These are phyloP conservation scores for Rhizophora mangle DNA, from an alignment of 345 rosid genomes.

Conservation along the genomic window DNA sequence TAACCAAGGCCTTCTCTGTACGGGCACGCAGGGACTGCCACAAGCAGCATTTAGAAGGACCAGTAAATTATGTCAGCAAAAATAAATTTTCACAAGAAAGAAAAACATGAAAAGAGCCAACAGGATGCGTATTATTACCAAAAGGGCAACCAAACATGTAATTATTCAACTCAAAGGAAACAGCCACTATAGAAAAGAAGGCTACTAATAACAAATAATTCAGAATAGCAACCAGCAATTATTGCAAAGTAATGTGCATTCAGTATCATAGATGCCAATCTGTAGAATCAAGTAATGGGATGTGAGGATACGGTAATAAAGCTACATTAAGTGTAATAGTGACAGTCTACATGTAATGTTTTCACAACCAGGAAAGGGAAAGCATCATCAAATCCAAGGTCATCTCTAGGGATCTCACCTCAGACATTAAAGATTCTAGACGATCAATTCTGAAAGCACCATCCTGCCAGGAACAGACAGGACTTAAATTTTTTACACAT, in stretches of 20 bases:
- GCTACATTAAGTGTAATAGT: too few species aligned
- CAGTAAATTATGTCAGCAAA: constrained; percentile 5
- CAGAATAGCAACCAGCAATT: too few species aligned
- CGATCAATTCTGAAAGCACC: constrained; percentile 94
- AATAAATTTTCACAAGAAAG: background rate
- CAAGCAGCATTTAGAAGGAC: constrained; percentile 2
- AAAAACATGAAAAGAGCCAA: background rate
- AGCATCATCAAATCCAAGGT: constrained; percentile 3
- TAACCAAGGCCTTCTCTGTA: constrained; percentile 55
- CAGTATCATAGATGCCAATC: too few species aligned
- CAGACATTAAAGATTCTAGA: constrained; percentile 73
- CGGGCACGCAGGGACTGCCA: constrained; percentile 78
- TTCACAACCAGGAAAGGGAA: background rate
- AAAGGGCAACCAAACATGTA: background rate
- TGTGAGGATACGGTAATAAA: too few species aligned
- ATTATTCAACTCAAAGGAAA: too few species aligned
- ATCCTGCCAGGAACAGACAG: constrained; percentile 43
- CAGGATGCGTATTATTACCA: background rate
- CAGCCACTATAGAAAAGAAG: too few species aligned
- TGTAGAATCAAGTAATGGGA: too few species aligned
- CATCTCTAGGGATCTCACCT: constrained; percentile 45
- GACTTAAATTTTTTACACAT: background rate
- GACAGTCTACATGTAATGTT: too few species aligned
- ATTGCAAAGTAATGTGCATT: too few species aligned
- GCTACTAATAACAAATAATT: too few species aligned